These are phyloP conservation scores for Pythium pyrilobum DNA, from an alignment of 352 stramenopile genomes.

Conservation along the genomic window DNA sequence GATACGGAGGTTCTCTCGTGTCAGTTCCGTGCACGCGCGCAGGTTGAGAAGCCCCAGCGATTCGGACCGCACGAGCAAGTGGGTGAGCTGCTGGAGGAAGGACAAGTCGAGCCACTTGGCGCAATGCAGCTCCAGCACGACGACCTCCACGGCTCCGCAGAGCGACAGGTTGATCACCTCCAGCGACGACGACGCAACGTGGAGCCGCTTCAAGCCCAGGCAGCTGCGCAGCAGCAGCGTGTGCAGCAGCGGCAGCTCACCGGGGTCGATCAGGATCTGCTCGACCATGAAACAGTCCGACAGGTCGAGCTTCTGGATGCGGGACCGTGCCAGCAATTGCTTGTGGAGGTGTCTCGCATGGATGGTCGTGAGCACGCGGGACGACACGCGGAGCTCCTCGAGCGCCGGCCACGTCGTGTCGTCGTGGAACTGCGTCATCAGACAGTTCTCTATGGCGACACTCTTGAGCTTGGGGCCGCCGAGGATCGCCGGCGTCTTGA, in stretches of 20 bases:
- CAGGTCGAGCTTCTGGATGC: constrained; percentile 31
- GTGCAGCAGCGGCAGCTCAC: constrained; percentile 41
- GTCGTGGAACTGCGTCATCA: constrained; percentile 32
- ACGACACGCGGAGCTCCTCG: constrained; percentile 40
- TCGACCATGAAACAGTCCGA: constrained; percentile 48
- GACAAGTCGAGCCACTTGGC: constrained; percentile 43
- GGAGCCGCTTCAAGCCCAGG: constrained; percentile 43
- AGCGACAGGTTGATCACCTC: constrained; percentile 33
- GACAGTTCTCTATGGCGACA: constrained; percentile 41
- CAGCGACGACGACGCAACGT: constrained; percentile 46
- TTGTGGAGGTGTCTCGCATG: constrained; percentile 42
- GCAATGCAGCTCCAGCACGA: constrained; percentile 39
- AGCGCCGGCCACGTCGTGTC: constrained; percentile 43
- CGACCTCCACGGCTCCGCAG: constrained; percentile 37
- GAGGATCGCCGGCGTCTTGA: constrained; percentile 40
- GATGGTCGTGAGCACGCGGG: constrained; percentile 37
- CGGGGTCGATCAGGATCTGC: constrained; percentile 47
- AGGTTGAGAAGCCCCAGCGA: constrained; percentile 40
- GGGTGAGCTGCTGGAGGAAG: constrained; percentile 51
- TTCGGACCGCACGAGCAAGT: constrained; percentile 44
- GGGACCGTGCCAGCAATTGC: constrained; percentile 20
- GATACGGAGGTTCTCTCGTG: constrained; percentile 26
- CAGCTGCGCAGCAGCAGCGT: constrained; percentile 39
- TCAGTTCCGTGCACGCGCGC: constrained; percentile 36
- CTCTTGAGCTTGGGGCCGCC: constrained; percentile 25